phyloP scores from a whole-genome alignment of 129 eudicot genomes.

The Lonicera japonica region DNA sequence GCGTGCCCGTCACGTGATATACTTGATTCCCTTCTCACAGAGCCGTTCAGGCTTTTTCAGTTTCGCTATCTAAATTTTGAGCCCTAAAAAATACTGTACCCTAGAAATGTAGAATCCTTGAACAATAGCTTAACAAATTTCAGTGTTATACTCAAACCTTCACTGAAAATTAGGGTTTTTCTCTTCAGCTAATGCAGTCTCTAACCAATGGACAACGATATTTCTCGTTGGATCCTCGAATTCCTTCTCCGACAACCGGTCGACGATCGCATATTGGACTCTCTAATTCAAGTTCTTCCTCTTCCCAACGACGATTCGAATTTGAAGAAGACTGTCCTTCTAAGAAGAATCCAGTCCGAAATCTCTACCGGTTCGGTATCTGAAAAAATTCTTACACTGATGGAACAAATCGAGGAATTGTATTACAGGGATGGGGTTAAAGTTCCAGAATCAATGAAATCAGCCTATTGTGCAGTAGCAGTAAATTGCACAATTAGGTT shows the following conservation, averaged over 20 bases:
- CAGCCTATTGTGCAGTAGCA: conserved; percentile 60
- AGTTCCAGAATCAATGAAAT: conserved; percentile 34
- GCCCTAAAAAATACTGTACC: no score
- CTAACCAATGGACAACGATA: conserved; percentile 42
- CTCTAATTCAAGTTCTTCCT: conserved; percentile 39
- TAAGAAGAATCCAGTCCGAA: conserved; percentile 39
- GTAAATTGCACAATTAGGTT: conserved; percentile 46
- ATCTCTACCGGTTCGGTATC: conserved; percentile 20
- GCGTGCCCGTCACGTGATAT: no score
- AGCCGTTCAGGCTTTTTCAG: no score
- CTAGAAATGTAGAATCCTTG: no score
- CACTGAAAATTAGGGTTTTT: conserved; percentile 10
- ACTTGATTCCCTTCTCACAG: no score
- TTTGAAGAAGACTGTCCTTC: conserved; percentile 32
- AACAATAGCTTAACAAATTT: no score
- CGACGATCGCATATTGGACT: conserved; percentile 22
- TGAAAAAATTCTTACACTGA: conserved; percentile 28
- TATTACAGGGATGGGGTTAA: conserved; percentile 19
- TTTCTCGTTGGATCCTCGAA: conserved; percentile 61
- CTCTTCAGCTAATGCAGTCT: background rate
- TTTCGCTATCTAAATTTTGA: no score
- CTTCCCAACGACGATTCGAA: conserved; percentile 26
- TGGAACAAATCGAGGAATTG: conserved; percentile 50
- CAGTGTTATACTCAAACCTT: background rate
- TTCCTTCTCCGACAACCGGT: conserved; percentile 48